Base-by-base conservation (phyloP, 257 asterid species). In the Ligustrum vulgare region DNA sequence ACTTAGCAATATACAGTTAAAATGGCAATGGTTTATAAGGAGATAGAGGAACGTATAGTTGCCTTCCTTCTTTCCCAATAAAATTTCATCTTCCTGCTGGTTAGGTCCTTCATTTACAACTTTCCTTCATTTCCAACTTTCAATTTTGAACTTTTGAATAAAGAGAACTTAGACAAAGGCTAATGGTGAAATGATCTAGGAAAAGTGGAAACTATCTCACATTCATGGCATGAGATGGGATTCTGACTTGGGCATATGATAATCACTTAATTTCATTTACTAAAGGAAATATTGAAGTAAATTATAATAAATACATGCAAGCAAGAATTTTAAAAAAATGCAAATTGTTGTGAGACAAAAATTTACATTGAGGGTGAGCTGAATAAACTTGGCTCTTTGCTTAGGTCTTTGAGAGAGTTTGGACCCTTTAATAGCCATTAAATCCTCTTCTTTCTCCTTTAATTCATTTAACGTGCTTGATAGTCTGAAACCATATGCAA, bases 331-430 rank as follows among this genome's bases (percentile, higher is more conserved):
- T n/a, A n/a, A 23, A 15, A 49, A 0, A 7, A n/a, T 5, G 18
- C 8, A 58, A 58, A 22, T 20, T 58, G 66, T 58, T 22, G 33
- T 6, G 3, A 20, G 45, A 65, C n/a, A 28, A n/a, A 71, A 78
- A 82, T 96, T 93, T 72, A 93, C 98, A 77, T 90, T n/a, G n/a
- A n/a, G n/a, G n/a, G n/a, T n/a, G n/a, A n/a, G n/a, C n/a, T n/a
- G n/a, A n/a, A n/a, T n/a, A 62, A 86, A 75, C 75, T 93, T 93
- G 33, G 97, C 96, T 74, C 98, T 79, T 75, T 93, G 91, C 87
- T 93, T 93, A 71, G 98, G 98, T 78, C 98, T 87, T 70, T 93
- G 98, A 73, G 98, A 97, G 1, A 90, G 96, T 79, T 90, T 93
- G 71, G 98, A 93, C 37, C 97, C 98, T 85, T 91, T 93, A 69